Evolutionary conservation across 768 basidiomycete species (phyloP), one percentile per base, ranked within the genome.

Genomic region (Tulasnella sp.): DNA sequence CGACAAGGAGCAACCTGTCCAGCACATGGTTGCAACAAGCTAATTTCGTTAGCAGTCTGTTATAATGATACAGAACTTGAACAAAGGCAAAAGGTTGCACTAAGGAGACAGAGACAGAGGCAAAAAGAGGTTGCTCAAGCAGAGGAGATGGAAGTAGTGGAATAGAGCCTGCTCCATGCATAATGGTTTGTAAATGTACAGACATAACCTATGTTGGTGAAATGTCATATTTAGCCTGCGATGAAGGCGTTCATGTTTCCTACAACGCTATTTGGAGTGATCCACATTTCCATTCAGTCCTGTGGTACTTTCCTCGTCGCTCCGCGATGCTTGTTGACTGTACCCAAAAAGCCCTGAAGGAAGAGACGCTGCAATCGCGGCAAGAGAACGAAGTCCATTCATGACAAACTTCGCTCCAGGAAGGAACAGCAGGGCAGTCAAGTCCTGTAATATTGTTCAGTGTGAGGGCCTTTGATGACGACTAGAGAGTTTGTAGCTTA

Each of bases 11-110:
- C 57, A 15, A 58, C 56, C 40, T 67, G 67, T 54, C 67, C 66
- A 10, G 59, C 63, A 3, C 61, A 59, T 29, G 64, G 60, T 2
- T 67, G 66, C 52, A 48, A 53, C 24, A 48, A 52, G 35, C 41
- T 39, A 12, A 46, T 67, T 22, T 27, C 44, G 15, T 13, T 35
- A 12, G 28, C 34, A 4, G 55, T 48, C 22, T 54, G 53, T 15
- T 31, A 15, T 24, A 16, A 13, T 19, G 40, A 54, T 32, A 25
- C 35, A 27, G 45, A 54, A 16, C 54, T 54, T n/a, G 53, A 41
- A 9, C 20, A 35, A 9, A 37, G 53, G 12, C 33, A 34, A 4
- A 57, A 51, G 37, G 47, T 37, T 10, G 39, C 46, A 28, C 27
- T 20, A 10, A 28, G 41, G 20, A 28, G 33, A 3, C 37, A 48